Evolutionary conservation across 1,139 yeast genomes (phyloP).

Genomic region (Tardiomyces digboiensis): DNA sequence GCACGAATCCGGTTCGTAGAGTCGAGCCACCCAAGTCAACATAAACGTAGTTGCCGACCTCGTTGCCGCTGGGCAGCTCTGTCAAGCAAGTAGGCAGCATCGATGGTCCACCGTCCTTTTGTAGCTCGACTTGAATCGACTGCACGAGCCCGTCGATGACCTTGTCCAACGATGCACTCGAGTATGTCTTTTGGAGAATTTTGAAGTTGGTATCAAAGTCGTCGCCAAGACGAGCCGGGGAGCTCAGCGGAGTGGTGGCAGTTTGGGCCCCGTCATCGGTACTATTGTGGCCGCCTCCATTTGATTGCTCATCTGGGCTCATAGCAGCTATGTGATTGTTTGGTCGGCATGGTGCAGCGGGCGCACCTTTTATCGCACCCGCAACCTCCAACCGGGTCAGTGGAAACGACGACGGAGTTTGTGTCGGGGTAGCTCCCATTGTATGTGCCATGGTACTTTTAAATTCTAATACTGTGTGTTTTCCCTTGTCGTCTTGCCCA

Average conservation of each 20-base stretch:
- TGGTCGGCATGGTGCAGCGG: too few species aligned
- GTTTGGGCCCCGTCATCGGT: background rate
- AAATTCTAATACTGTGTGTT: too few species aligned
- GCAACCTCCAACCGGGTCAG: too few species aligned
- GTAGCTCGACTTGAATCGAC: constrained; percentile 5
- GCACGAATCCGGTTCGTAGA: constrained; percentile 72
- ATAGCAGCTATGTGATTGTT: too few species aligned
- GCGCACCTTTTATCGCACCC: too few species aligned
- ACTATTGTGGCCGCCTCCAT: too few species aligned
- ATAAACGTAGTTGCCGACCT: constrained; percentile 65
- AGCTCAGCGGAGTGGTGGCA: background rate
- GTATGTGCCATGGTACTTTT: too few species aligned
- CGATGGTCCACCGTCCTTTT: constrained; percentile 8
- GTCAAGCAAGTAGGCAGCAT: constrained; percentile 77
- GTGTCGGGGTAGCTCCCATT: too few species aligned
- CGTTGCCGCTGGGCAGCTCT: constrained; percentile 63
- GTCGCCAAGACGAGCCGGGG: background rate
- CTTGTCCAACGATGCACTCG: background rate
- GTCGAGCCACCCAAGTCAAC: constrained; percentile 72
- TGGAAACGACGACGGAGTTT: too few species aligned
- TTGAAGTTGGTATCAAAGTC: constrained; percentile 1
- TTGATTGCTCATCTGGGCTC: too few species aligned
- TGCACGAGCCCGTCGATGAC: constrained; percentile 8
- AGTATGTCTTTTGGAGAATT: background rate
- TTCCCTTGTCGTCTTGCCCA: too few species aligned